A percentile compares a stretch with the other conserved stretches of the same genome.
These are phyloP conservation scores for Mrakiaceae sp. DNA, from an alignment of 1,284 basidiomycete genomes.

Conservation along the genomic window DNA sequence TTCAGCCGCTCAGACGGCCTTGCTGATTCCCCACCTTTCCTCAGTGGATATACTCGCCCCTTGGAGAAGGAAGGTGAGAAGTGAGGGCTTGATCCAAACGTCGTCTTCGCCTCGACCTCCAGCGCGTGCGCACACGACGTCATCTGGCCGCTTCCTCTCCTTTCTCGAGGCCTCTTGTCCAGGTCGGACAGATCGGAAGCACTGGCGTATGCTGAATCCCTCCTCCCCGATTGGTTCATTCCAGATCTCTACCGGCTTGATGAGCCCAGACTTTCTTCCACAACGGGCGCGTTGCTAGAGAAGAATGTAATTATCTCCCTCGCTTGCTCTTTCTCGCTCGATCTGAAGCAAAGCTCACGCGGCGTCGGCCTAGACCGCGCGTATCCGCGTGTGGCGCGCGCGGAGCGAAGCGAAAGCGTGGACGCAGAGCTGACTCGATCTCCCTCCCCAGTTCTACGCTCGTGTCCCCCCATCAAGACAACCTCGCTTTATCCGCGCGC, in stretches of 20 bases:
- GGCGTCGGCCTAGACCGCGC: not conserved
- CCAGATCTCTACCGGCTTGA: slow-evolving; percentile 10
- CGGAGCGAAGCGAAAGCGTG: too few species aligned
- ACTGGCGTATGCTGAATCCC: not conserved
- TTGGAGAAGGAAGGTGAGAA: slow-evolving; percentile 10
- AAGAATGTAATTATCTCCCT: not conserved
- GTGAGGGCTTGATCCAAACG: not conserved
- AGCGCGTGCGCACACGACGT: not conserved
- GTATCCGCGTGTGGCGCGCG: not conserved
- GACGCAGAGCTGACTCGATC: too few species aligned
- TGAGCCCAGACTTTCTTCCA: not conserved
- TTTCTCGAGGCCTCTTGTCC: not conserved
- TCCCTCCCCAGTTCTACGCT: not conserved
- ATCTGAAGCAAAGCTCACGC: not conserved
- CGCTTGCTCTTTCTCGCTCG: not conserved
- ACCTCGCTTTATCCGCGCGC: not conserved
- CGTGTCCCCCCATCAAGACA: not conserved
- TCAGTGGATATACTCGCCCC: slow-evolving; percentile 12
- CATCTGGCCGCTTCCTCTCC: not conserved
- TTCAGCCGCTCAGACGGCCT: not conserved
- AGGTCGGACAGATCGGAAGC: not conserved
- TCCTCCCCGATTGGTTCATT: not conserved
- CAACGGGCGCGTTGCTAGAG: slow-evolving; percentile 10
- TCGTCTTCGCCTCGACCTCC: not conserved
- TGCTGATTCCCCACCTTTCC: not conserved